These are phyloP conservation scores for Alloteropsis angusta DNA, from an alignment of 202 grass and related monocot species.

Conservation along the genomic window DNA sequence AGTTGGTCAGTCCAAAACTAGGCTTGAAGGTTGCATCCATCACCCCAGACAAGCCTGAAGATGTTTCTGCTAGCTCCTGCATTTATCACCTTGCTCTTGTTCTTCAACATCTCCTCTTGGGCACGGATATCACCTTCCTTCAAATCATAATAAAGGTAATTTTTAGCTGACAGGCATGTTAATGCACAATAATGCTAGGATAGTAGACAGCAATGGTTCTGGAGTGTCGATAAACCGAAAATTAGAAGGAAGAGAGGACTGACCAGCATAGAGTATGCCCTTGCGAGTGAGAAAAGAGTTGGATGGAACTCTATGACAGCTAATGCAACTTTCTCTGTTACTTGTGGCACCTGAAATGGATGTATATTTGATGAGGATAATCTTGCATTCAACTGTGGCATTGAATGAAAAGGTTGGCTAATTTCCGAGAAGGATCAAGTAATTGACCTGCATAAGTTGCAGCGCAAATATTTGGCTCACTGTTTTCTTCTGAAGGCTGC, in stretches of 20 bases:
- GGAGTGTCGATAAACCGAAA: neutral
- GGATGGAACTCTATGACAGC: conserved; percentile 61
- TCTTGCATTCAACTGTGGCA: neutral
- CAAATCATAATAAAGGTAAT: no score
- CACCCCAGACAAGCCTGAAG: conserved; percentile 69
- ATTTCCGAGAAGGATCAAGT: neutral
- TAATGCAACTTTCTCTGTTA: conserved; percentile 75
- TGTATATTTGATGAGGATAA: neutral
- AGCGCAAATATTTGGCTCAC: conserved; percentile 78
- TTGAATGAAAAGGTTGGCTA: neutral
- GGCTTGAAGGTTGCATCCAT: conserved; percentile 9
- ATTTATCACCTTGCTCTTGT: conserved; percentile 45
- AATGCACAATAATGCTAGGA: neutral
- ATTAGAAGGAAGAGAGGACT: conserved; percentile 18
- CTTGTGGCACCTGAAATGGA: conserved; percentile 60
- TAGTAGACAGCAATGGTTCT: neutral
- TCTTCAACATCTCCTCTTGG: conserved; percentile 85
- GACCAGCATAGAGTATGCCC: conserved; percentile 59
- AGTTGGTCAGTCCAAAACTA: neutral
- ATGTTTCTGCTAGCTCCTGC: conserved; percentile 63
- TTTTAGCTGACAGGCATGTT: neutral
- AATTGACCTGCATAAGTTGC: conserved; percentile 99
- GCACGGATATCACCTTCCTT: conserved; percentile 52
- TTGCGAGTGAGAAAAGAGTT: conserved; percentile 53
- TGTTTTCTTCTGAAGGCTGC: conserved; percentile 56